phyloP scores from a whole-genome alignment of 2,329 filamentous ascomycete species.

The Grosmannia huntii region DNA sequence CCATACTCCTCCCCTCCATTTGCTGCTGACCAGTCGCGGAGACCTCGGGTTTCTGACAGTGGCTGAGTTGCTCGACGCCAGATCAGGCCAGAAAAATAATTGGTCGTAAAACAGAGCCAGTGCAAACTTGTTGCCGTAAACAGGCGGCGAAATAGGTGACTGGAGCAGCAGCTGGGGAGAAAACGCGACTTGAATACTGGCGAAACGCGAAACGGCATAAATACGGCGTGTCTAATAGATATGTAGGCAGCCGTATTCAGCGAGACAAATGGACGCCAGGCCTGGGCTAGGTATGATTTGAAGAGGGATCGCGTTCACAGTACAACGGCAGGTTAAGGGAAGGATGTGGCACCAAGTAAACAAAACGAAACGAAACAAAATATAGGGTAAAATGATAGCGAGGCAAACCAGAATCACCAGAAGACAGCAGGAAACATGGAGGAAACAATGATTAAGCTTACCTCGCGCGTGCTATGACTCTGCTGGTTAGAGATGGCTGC shows the following conservation, averaged over 20 bases:
- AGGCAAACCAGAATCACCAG: not conserved
- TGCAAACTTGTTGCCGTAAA: not conserved
- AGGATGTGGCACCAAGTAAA: not conserved
- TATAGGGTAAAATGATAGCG: no score
- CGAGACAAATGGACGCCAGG: not conserved
- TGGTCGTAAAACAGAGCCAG: not conserved
- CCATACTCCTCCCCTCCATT: not conserved
- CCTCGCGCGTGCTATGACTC: not conserved
- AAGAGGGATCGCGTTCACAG: not conserved
- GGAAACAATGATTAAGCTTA: not conserved
- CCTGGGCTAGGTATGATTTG: not conserved
- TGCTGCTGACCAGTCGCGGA: slow-evolving; percentile 5
- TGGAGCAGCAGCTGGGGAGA: not conserved
- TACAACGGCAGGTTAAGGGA: not conserved
- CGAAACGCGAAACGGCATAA: not conserved
- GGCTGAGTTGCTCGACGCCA: slow-evolving; percentile 3
- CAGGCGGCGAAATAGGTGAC: not conserved
- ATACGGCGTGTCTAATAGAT: not conserved
- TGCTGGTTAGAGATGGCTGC: not conserved
- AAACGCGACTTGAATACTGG: not conserved
- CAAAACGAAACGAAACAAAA: not conserved
- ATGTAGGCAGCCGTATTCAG: not conserved
- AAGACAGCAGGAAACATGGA: not conserved
- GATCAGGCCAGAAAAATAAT: not conserved
- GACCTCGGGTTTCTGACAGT: slow-evolving; percentile 7